Evolutionary conservation across 2,329 filamentous ascomycete genomes (phyloP), one percentile per base, ranked within the genome.

Genomic region (Colletotrichum sp.): DNA sequence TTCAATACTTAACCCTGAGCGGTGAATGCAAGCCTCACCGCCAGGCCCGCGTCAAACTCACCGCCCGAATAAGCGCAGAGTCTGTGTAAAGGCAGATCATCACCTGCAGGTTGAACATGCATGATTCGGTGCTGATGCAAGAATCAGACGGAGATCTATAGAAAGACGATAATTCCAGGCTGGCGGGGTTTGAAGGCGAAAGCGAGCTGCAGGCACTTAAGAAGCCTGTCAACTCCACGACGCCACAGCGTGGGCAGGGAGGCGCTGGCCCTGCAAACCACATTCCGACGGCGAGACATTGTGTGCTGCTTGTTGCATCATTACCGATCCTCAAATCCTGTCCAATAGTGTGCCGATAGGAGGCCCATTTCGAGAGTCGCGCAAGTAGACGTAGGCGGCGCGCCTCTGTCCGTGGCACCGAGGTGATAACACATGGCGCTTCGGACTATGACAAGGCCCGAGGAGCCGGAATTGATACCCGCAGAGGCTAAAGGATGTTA

Each of bases 191-290:
- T n/a, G 61, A 61, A 25, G 27, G 55, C 61, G 52, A 75, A 66
- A 75, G 72, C 68, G 61, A 67, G 68, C 72, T 75, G 72, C 72
- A 75, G 39, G 36, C 61, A 71, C 68, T 75, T 75, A 66, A 36
- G n/a, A 43, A 56, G 69, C 55, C 72, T 72, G 72, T 55, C 36
- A 25, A 32, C 52, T 58, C 60, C 71, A 30, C 48, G 52, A 34
- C 67, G 39, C 72, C 72, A 39, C 72, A 52, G 61, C 34, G 36
- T 34, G 61, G 66, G 28, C 32, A 66, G 55, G 66, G 71, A 25
- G 55, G 22, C 27, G 22, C 34, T 60, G 65, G 18, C 30, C 70
- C 39, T 36, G 25, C 66, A 28, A 70, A 39, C 36, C 36, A 60
- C 58, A 52, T 60, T 65, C 16, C 27, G 28, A 64, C 34, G 62